phyloP scores from a whole-genome alignment of 495 filamentous ascomycete species.

The Sabuloglossum arenarium region DNA sequence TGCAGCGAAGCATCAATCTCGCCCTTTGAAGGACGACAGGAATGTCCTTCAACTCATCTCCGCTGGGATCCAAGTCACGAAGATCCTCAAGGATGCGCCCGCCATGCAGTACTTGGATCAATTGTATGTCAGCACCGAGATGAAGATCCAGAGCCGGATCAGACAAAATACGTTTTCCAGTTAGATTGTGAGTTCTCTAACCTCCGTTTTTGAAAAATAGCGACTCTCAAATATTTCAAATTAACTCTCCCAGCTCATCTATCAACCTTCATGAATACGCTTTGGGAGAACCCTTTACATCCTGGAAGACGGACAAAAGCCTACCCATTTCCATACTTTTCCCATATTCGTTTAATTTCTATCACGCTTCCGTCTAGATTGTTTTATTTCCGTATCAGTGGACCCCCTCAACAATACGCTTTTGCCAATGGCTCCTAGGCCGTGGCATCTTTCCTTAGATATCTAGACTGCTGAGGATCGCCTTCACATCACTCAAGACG shows the following conservation, averaged over 20 bases:
- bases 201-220: background rate
- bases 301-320: background rate
- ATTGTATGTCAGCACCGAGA: constrained; percentile 51
- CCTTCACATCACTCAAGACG: background rate
- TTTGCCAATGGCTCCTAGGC: background rate
- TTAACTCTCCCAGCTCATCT: background rate
- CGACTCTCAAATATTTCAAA: background rate
- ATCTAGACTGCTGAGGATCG: background rate
- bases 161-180: background rate
- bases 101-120: constrained; percentile 64
- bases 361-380: background rate
- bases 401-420: background rate
- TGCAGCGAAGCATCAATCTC: constrained; percentile 59
- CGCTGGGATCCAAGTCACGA: constrained; percentile 64
- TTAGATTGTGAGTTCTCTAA: background rate
- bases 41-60: constrained; percentile 75
- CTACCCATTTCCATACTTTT: background rate
- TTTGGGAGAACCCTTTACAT: background rate
- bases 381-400: background rate
- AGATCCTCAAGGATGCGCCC: constrained; percentile 59
- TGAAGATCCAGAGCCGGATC: constrained; percentile 45
- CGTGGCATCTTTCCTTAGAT: background rate
- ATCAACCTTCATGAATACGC: background rate
- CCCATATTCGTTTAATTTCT: background rate
- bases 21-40: constrained; percentile 73